Evolutionary conservation across 768 basidiomycete genomes (phyloP).

Genomic region (Auricularia sp.): DNA sequence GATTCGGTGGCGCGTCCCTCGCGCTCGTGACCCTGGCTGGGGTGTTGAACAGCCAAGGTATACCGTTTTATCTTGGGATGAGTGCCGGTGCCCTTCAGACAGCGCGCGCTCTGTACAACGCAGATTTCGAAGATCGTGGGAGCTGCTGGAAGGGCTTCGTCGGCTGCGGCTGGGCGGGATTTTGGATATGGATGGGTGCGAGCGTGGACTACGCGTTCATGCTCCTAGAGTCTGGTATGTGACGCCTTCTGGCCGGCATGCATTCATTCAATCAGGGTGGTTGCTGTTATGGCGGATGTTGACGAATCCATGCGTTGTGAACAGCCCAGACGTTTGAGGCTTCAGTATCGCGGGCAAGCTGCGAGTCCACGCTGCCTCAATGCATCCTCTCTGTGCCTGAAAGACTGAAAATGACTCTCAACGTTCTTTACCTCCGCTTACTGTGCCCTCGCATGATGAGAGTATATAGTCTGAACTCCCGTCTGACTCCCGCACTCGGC

Average conservation of each 20-base stretch:
- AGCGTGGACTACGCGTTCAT: slow-evolving; percentile 50
- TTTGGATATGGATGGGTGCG: slow-evolving; percentile 79
- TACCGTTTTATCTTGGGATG: slow-evolving; percentile 71
- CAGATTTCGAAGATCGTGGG: slow-evolving; percentile 60
- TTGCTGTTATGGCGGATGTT: too few relatives aligned
- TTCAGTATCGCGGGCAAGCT: too few relatives aligned
- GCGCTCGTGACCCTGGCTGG: slow-evolving; percentile 72
- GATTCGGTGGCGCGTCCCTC: slow-evolving; percentile 63
- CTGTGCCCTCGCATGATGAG: too few relatives aligned
- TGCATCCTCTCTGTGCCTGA: too few relatives aligned
- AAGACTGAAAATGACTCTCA: too few relatives aligned
- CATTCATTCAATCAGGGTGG: too few relatives aligned
- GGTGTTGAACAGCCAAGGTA: slow-evolving; percentile 63
- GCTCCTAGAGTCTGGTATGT: neutral
- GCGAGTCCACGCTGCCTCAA: too few relatives aligned
- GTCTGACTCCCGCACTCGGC: too few relatives aligned
- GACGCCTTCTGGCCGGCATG: neutral
- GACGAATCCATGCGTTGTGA: too few relatives aligned
- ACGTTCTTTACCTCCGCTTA: too few relatives aligned
- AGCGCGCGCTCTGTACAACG: slow-evolving; percentile 59
- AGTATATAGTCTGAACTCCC: too few relatives aligned
- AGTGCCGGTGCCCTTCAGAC: slow-evolving; percentile 67
- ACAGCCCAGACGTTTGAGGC: too few relatives aligned
- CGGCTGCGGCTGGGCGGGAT: slow-evolving; percentile 80
- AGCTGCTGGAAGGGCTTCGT: slow-evolving; percentile 90